Evolutionary conservation across 495 filamentous ascomycete species (phyloP).

Genomic region (Annulohypoxylon maeteangense): DNA sequence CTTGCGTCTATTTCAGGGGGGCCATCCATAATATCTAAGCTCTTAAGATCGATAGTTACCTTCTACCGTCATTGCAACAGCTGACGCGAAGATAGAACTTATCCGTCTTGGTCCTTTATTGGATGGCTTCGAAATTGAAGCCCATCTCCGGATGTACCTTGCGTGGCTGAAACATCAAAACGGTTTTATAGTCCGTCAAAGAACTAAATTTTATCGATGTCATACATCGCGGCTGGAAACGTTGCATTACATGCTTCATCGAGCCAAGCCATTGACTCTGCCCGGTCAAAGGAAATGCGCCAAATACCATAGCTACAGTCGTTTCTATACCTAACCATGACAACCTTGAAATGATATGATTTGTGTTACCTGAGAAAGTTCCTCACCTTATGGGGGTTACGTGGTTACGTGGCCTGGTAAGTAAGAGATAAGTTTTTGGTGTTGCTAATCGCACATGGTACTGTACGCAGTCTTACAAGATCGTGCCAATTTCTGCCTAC

Average conservation of each 20-base stretch:
- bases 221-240: not conserved
- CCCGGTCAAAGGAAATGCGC: not conserved
- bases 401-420: slow-evolving; percentile 1
- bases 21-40: slow-evolving; percentile 26
- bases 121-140: slow-evolving; percentile 7
- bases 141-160: not conserved
- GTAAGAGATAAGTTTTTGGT: slow-evolving; percentile 8
- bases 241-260: not conserved
- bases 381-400: not conserved
- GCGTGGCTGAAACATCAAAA: slow-evolving; percentile 30
- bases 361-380: not conserved
- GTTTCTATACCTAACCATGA: not conserved
- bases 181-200: slow-evolving; percentile 1
- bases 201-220: not conserved
- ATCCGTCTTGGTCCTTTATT: slow-evolving; percentile 1
- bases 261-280: not conserved
- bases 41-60: not conserved
- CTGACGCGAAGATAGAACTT: slow-evolving; percentile 2
- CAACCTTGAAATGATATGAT: not conserved
- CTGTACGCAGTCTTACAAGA: not conserved
- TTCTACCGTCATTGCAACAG: slow-evolving; percentile 1
- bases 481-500: not conserved
- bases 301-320: not conserved
- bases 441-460: not conserved
- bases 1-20: not conserved